Evolutionary conservation across 163 green algal genomes (phyloP), one percentile per base, ranked within the genome.

Genomic region (Prototheca cutis): DNA sequence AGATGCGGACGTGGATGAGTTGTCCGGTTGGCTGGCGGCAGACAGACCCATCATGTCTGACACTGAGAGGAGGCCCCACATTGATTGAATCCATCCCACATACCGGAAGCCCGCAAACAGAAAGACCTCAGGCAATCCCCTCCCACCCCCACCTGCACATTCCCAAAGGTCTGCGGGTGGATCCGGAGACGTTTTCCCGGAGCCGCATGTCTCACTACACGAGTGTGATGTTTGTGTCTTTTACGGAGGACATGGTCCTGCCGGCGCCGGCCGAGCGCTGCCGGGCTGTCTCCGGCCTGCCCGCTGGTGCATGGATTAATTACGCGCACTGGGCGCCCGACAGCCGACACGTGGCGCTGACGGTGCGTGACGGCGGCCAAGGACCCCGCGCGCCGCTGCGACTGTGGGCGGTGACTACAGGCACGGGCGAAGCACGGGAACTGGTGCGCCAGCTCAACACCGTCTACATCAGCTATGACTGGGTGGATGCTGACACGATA

Each of bases 81-180:
- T n/a, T n/a, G n/a, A n/a, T n/a, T n/a, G n/a, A n/a, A n/a, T n/a
- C n/a, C n/a, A n/a, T n/a, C n/a, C n/a, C n/a, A n/a, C n/a, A n/a
- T n/a, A n/a, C n/a, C n/a, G n/a, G n/a, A n/a, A n/a, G n/a, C n/a
- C n/a, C n/a, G n/a, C n/a, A n/a, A n/a, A n/a, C n/a, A n/a, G n/a
- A n/a, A n/a, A n/a, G n/a, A n/a, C n/a, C n/a, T n/a, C n/a, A n/a
- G n/a, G n/a, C n/a, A n/a, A n/a, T n/a, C n/a, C n/a, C n/a, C n/a
- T n/a, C n/a, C n/a, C n/a, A n/a, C n/a, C n/a, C n/a, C n/a, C n/a
- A n/a, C n/a, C n/a, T n/a, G n/a, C n/a, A n/a, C n/a, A n/a, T n/a
- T n/a, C n/a, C n/a, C n/a, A 40, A 72, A 80, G 88, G 90, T 17
- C 39, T 98, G n/a, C 78, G 91, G 34, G 79, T 98, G 32, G 91